Evolutionary conservation across 768 basidiomycete species (phyloP), one percentile per base, ranked within the genome.

Genomic region (Hygrophorus russula): DNA sequence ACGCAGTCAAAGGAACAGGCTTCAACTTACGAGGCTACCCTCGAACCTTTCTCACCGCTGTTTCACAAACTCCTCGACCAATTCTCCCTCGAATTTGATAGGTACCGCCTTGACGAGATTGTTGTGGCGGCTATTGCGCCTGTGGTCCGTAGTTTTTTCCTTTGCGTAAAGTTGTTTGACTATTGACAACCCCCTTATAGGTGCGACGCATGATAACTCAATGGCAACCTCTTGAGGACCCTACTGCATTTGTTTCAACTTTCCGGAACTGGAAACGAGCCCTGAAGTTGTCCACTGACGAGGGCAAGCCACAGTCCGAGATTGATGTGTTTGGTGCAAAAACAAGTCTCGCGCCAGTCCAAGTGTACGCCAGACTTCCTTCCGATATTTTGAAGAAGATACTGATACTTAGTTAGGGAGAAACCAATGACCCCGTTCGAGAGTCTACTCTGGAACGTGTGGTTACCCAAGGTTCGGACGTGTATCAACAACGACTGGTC

Each of bases 401-500:
- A 13, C 10, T 19, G 13, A n/a, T 27, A n/a, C 13, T 20, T 24
- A 11, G 19, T 18, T 49, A 78, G 74, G 36, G 76, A 77, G 47
- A 69, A 63, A 49, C 69, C 70, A 2, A 99, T 99, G 96, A 92
- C 92, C 12, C 82, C 94, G 0, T 99, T 88, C 57, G 96, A 99
- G 57, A 88, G 83, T 47, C 68, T 98, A 18, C 61, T 98, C 11
- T 98, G 96, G 93, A 88, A 82, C 50, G 69, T 87, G 8, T 99
- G 93, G 96, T 65, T 99, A 19, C 96, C 96, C 0, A 88, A 79
- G 63, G 82, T 98, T n/a, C 78, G 96, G 19, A 88, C 89, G 0
- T 72, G 77, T 9, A 81, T 98, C 58, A 98, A 98, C 61, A 98
- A 99, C 59, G 84, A 92, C 27, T 99, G 96, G 96, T 65, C 72